Conservation (phyloP, 176 grass and related monocot genomes). For the Rhynchospora breviuscula region DNA sequence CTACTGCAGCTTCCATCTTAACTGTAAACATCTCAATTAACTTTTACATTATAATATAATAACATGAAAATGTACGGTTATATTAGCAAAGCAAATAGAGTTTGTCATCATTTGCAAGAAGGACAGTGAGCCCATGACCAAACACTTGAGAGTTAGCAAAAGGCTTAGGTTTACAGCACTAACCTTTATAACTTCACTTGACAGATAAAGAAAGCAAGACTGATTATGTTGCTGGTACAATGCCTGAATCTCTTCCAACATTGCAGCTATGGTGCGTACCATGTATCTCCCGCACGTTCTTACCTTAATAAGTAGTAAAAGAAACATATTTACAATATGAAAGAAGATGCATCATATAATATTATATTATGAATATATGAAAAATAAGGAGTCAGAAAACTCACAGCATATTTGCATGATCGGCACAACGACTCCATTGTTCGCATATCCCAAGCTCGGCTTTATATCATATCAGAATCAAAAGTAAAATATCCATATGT, state of each 20-base stretch:
- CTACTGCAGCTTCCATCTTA: background rate
- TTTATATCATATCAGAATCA: constrained; percentile 29
- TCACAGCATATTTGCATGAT: constrained; percentile 97
- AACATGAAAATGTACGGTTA: background rate
- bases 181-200: constrained; percentile 99
- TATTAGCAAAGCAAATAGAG: background rate
- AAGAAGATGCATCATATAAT: constrained; percentile 21
- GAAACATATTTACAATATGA: constrained; percentile 27
- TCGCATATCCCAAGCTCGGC: constrained; percentile 90
- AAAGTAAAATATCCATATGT: background rate
- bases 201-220: constrained; percentile 92
- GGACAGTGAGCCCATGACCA: too few relatives aligned
- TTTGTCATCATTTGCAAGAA: background rate
- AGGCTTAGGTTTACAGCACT: background rate
- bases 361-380: background rate
- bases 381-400: constrained; percentile 20
- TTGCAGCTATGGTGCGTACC: constrained; percentile 75
- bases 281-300: constrained; percentile 85
- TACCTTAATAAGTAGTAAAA: constrained; percentile 49
- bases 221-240: constrained; percentile 95
- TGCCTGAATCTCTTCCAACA: constrained; percentile 86
- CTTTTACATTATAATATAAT: background rate
- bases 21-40: background rate
- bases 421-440: constrained; percentile 98
- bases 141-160: background rate